Evolutionary conservation across 1,284 basidiomycete genomes (phyloP).

Genomic region (Leccinum cinnamomeum): DNA sequence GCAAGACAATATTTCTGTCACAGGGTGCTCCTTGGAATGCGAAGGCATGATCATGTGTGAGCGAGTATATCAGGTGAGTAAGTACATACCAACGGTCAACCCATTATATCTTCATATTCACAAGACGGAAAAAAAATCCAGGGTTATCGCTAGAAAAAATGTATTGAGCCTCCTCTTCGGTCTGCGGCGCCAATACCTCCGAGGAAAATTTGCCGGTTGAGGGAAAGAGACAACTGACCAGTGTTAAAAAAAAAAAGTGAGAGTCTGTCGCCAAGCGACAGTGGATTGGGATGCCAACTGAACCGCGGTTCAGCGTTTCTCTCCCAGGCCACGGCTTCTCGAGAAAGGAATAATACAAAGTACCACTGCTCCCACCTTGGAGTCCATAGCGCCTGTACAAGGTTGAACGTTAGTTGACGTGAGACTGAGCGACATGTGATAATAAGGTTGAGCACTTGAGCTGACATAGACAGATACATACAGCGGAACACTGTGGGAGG

Average conservation of each 20-base stretch:
- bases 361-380: neutral
- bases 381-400: neutral
- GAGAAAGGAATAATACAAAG: neutral
- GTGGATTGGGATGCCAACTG: neutral
- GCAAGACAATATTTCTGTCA: neutral
- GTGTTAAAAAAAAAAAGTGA: neutral
- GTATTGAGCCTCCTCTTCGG: neutral
- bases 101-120: neutral
- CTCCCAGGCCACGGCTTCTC: neutral
- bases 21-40: neutral
- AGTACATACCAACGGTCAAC: neutral
- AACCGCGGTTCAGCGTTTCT: neutral
- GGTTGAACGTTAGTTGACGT: neutral
- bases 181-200: neutral
- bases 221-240: neutral
- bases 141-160: slow-evolving; percentile 3
- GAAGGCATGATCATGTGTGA: neutral
- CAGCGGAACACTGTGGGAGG: neutral
- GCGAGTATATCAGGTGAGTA: neutral
- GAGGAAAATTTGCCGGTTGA: neutral
- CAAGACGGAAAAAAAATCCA: neutral
- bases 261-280: neutral
- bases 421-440: slow-evolving; percentile 2
- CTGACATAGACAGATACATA: slow-evolving; percentile 1
- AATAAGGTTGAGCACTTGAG: neutral